Conservation (phyloP, 306 rosid genomes). For the Benincasa hispida region DNA sequence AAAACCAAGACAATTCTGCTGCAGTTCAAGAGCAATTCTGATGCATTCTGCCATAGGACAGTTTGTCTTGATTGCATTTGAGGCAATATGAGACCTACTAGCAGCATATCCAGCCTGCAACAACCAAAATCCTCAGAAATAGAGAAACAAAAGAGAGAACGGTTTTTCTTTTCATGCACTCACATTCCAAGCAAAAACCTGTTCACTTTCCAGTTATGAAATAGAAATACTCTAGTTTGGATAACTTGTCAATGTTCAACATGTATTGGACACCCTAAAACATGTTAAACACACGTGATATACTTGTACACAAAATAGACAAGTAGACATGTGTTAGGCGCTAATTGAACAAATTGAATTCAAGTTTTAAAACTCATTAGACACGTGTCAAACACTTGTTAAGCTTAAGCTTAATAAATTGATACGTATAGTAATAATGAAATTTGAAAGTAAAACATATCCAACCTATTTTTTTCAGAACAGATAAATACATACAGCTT, state of each 20-base stretch:
- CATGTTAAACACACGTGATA: not conserved
- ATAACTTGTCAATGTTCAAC: not conserved
- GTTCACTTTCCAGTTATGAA: not conserved
- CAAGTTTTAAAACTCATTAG: not conserved
- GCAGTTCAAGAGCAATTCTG: conserved; percentile 60
- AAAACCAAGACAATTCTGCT: not conserved
- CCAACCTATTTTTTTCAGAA: not conserved
- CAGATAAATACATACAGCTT: not conserved
- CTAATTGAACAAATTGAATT: not conserved
- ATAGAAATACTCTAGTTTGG: not conserved
- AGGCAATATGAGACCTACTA: conserved; percentile 73
- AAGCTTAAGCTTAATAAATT: not conserved
- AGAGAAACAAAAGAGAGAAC: not conserved
- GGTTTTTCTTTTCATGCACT: not conserved
- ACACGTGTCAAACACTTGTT: not conserved
- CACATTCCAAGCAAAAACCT: not conserved
- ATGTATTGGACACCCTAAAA: not conserved
- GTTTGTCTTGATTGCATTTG: conserved; percentile 82
- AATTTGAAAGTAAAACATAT: no score
- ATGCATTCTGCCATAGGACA: conserved; percentile 76
- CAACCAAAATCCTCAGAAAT: conserved; percentile 1
- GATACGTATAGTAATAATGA: not conserved
- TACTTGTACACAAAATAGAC: not conserved
- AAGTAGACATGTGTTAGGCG: not conserved
- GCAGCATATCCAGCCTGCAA: conserved; percentile 81